Base-by-base conservation (phyloP, 2,329 filamentous ascomycete genomes). In the Teratosphaeria gauchensis region DNA sequence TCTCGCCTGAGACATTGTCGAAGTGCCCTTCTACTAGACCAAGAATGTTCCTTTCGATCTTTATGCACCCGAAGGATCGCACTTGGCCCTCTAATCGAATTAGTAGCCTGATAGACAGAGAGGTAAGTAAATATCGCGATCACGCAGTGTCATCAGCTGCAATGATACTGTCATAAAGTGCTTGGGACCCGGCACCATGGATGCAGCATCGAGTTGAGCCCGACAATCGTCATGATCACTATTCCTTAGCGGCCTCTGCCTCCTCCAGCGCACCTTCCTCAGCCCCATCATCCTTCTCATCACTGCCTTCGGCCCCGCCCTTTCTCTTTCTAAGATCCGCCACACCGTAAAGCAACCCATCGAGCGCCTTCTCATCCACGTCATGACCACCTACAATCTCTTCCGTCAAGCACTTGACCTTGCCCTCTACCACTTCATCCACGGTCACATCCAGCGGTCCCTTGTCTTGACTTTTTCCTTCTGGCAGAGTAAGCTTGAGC, bases 281-380 rank as follows among this genome's bases (percentile, higher is more conserved):
- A 33, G 42, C 35, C 35, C 54, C 53, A 14, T 46, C 52, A 21
- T 60, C 59, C 21, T 19, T 56, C 11, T 51, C 46, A 12, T 52
- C 56, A 30, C 55, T 54, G 12, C 46, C 48, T 7, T 46, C 14
- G 6, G 2, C 19, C 30, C 6, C 55, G 16, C 58, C 64, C 35
- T 72, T 73, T 56, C 77, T 72, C 67, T 82, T 82, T 58, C 79
- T 73, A 54, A 82, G 70, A 58, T 78, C 78, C 61, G 76, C 76
- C 51, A 79, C 69, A 31, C 71, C 72, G 66, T 80, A 80, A 28
- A 81, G 69, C 24, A 79, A 68, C 56, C 72, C 73, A 62, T 75
- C 75, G 38, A 79, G 58, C 58, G 69, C 66, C 64, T 75, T 76
- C 52, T 71, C 69, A 60, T 73, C 65, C 56, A 58, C 62, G 56